Evolutionary conservation across 768 basidiomycete genomes (phyloP).

Genomic region (Pleurotus pulmonarius): DNA sequence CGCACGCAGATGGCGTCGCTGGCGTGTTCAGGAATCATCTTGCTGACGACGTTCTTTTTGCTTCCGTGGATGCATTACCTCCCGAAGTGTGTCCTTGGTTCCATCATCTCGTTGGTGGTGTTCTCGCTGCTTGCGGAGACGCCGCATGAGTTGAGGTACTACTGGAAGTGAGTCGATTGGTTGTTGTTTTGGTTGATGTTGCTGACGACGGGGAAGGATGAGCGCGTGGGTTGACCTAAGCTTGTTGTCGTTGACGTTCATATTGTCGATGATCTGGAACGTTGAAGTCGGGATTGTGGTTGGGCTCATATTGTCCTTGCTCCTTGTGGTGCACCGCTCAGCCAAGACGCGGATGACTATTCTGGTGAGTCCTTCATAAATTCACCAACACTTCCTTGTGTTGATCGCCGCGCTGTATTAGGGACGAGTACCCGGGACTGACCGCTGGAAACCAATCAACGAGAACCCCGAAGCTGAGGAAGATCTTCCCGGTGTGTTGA

Average conservation of each 20-base stretch:
- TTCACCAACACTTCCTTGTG: not conserved
- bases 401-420: constrained; percentile 20
- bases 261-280: constrained; percentile 83
- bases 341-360: constrained; percentile 90
- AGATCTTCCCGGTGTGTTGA: constrained; percentile 75
- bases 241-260: constrained; percentile 82
- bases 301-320: constrained; percentile 80
- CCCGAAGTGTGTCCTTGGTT: constrained; percentile 87
- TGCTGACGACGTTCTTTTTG: constrained; percentile 87
- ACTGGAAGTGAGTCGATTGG: constrained; percentile 59
- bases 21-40: constrained; percentile 66
- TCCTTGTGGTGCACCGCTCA: constrained; percentile 87
- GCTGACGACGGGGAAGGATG: constrained; percentile 46
- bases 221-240: constrained; percentile 88
- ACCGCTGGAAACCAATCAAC: constrained; percentile 86
- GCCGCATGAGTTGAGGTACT: constrained; percentile 83
- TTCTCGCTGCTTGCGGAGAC: constrained; percentile 80
- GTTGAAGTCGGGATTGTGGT: constrained; percentile 93
- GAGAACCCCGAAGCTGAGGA: constrained; percentile 85
- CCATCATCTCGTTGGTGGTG: constrained; percentile 82
- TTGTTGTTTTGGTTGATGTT: not conserved
- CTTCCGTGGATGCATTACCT: constrained; percentile 82
- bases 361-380: constrained; percentile 45
- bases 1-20: constrained; percentile 88
- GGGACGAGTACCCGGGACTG: constrained; percentile 87